Percentiles rank a stretch among this genome's conserved stretches.
phyloP scores from a whole-genome alignment of 1,284 basidiomycete species.

The Phlebopus sp. region DNA sequence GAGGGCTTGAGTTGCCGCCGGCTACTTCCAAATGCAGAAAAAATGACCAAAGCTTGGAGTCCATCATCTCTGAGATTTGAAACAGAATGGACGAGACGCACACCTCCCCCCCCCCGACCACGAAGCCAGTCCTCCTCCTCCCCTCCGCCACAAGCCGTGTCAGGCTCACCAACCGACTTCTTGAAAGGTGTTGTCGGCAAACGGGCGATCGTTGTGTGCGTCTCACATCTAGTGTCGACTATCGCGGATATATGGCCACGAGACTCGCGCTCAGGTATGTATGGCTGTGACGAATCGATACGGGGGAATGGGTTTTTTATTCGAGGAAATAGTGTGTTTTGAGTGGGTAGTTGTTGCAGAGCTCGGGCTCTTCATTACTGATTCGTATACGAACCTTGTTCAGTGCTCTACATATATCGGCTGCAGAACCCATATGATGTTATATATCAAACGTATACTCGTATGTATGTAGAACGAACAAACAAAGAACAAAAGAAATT shows the following conservation, averaged over 20 bases:
- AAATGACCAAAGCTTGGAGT: slow-evolving; percentile 19
- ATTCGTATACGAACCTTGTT: not conserved
- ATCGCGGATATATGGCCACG: slow-evolving; percentile 81
- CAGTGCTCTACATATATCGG: slow-evolving; percentile 48
- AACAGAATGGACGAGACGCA: slow-evolving; percentile 26
- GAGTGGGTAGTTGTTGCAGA: slow-evolving; percentile 47
- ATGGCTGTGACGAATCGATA: slow-evolving; percentile 78
- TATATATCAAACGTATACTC: not conserved
- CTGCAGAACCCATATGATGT: slow-evolving; percentile 37
- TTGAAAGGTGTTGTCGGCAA: slow-evolving; percentile 95
- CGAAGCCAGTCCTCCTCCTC: slow-evolving; percentile 38
- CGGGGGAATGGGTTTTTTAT: slow-evolving; percentile 95
- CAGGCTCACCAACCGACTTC: slow-evolving; percentile 87
- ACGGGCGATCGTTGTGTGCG: slow-evolving; percentile 90
- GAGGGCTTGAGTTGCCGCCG: not conserved
- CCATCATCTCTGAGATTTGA: not conserved
- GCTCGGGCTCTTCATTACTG: not conserved
- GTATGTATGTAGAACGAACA: not conserved
- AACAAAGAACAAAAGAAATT: not conserved
- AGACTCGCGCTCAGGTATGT: too few species aligned
- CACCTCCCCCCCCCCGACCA: slow-evolving; percentile 33
- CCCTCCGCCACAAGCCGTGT: slow-evolving; percentile 45
- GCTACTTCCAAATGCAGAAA: slow-evolving; percentile 12
- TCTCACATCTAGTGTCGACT: slow-evolving; percentile 95
- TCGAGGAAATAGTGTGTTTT: slow-evolving; percentile 96